Conservation (phyloP, 2,329 filamentous ascomycete genomes). For the Pyrenochaeta sp. region DNA sequence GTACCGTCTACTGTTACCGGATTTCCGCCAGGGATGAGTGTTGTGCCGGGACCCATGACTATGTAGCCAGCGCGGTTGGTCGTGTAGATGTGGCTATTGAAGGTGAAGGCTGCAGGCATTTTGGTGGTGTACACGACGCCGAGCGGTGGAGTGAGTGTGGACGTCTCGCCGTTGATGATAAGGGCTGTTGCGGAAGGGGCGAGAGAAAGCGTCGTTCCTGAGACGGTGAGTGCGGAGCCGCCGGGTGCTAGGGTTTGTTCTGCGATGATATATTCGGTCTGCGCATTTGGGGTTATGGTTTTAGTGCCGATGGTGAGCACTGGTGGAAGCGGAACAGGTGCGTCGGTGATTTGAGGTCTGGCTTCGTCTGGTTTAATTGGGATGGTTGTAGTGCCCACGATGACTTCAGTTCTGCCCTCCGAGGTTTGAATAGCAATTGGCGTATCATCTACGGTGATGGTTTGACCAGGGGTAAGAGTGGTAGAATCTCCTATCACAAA, state of each 20-base stretch:
- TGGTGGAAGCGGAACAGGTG: slow-evolving; percentile 19
- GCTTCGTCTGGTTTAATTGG: slow-evolving; percentile 14
- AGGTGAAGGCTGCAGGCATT: slow-evolving; percentile 42
- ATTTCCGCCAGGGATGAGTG: slow-evolving; percentile 48
- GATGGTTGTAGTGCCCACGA: slow-evolving; percentile 31
- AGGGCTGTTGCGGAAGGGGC: slow-evolving; percentile 49
- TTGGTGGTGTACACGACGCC: slow-evolving; percentile 33
- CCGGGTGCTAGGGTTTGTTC: slow-evolving; percentile 46
- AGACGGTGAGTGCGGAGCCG: slow-evolving; percentile 45
- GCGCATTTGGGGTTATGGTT: slow-evolving; percentile 33
- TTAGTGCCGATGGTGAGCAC: slow-evolving; percentile 31
- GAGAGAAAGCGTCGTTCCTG: slow-evolving; percentile 45
- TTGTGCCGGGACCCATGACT: slow-evolving; percentile 48
- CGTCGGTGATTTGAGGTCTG: slow-evolving; percentile 22
- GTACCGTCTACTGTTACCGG: slow-evolving; percentile 45
- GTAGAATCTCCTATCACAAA: slow-evolving; percentile 31
- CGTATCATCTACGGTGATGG: slow-evolving; percentile 31
- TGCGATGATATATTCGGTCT: slow-evolving; percentile 37
- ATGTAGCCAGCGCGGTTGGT: slow-evolving; percentile 56
- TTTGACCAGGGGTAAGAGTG: slow-evolving; percentile 28
- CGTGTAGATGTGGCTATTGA: slow-evolving; percentile 49
- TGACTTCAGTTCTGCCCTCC: slow-evolving; percentile 26
- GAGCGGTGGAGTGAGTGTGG: slow-evolving; percentile 25
- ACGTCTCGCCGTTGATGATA: slow-evolving; percentile 44
- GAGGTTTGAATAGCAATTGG: slow-evolving; percentile 38